Evolutionary conservation across 495 filamentous ascomycete species (phyloP).

Genomic region (Xylaria intraflava): DNA sequence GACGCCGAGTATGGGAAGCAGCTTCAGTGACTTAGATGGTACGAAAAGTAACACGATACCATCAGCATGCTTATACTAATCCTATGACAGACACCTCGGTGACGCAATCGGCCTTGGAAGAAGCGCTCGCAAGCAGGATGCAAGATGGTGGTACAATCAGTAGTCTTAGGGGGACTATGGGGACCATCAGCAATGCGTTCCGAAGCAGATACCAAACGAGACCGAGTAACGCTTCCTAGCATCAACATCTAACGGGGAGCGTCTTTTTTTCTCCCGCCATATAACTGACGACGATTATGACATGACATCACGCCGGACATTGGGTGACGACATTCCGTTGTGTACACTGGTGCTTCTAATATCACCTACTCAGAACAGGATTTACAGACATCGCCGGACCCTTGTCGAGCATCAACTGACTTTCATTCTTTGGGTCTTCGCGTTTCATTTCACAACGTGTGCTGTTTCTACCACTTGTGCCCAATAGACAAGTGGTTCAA

Average conservation of each 20-base stretch:
- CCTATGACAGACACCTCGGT: constrained; percentile 70
- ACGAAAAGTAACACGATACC: constrained; percentile 21
- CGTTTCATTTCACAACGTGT: neutral
- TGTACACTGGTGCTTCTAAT: neutral
- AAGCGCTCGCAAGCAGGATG: constrained; percentile 89
- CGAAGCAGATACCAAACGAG: constrained; percentile 33
- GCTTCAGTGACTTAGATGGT: constrained; percentile 96
- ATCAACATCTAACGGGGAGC: neutral
- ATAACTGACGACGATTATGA: neutral
- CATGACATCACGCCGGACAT: neutral
- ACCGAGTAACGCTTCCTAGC: neutral
- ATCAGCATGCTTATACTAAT: constrained; percentile 5
- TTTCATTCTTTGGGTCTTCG: neutral
- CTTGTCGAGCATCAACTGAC: neutral
- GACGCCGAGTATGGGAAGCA: constrained; percentile 94
- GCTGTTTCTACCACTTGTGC: neutral
- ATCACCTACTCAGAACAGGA: neutral
- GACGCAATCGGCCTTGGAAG: constrained; percentile 88
- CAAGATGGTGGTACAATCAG: constrained; percentile 63
- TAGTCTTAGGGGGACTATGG: constrained; percentile 84
- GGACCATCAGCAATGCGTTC: constrained; percentile 59
- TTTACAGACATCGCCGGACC: neutral
- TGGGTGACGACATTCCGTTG: neutral
- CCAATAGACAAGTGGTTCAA: neutral
- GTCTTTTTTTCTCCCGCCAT: neutral